phyloP scores from a whole-genome alignment of 148 eudicot genomes.

The Rhododendron ovatum region DNA sequence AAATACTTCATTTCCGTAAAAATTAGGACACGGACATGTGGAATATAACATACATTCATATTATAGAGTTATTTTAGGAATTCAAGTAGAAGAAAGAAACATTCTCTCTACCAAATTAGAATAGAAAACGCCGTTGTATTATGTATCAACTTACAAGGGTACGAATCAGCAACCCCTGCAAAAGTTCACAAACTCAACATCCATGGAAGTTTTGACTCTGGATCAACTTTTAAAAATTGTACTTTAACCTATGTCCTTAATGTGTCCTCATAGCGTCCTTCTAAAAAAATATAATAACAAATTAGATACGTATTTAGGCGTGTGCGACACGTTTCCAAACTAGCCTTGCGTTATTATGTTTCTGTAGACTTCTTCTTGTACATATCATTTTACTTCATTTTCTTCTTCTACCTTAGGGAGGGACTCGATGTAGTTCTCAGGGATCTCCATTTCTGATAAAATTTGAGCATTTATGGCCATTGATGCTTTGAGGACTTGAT shows the following conservation, averaged over 20 bases:
- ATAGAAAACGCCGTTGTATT: not conserved
- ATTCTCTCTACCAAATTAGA: not conserved
- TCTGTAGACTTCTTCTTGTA: not conserved
- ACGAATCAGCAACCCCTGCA: not conserved
- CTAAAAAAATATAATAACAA: not conserved
- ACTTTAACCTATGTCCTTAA: not conserved
- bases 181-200: not conserved
- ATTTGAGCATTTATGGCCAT: conserved; percentile 53
- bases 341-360: not conserved
- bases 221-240: not conserved
- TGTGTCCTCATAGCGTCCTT: not conserved
- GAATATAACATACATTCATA: not conserved
- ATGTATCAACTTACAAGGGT: not conserved
- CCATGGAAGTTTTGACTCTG: not conserved
- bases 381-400: not conserved
- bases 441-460: conserved; percentile 48
- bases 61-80: not conserved
- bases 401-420: conserved; percentile 43
- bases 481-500: conserved; percentile 59
- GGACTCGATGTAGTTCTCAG: conserved; percentile 51
- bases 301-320: not conserved
- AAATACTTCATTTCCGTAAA: not conserved
- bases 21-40: not conserved
- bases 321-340: not conserved
- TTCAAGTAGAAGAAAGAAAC: not conserved